These are phyloP conservation scores for Penicillium freii DNA, from an alignment of 2,329 filamentous ascomycete species.

Conservation along the genomic window DNA sequence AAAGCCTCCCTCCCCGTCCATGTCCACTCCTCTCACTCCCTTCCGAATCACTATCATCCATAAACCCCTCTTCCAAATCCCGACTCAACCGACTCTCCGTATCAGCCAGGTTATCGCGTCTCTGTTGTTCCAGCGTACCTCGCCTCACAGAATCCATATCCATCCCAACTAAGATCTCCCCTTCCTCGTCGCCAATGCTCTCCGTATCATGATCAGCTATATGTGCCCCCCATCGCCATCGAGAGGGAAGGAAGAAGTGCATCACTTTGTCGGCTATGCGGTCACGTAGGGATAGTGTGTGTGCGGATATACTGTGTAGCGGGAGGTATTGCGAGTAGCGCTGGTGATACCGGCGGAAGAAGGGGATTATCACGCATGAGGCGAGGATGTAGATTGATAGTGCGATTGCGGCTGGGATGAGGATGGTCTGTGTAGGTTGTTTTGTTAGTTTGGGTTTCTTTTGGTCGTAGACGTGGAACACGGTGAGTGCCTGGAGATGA, in stretches of 20 bases:
- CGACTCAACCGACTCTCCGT: constrained; percentile 64
- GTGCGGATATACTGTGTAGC: constrained; percentile 53
- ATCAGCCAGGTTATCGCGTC: constrained; percentile 44
- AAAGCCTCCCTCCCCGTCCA: constrained; percentile 12
- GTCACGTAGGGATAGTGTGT: constrained; percentile 56
- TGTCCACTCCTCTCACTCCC: constrained; percentile 33
- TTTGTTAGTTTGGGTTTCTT: constrained; percentile 2
- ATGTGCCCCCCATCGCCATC: constrained; percentile 47
- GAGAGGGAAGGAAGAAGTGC: constrained; percentile 45
- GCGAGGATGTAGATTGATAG: constrained; percentile 65
- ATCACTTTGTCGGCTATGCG: constrained; percentile 43
- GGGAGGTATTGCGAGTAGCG: constrained; percentile 74
- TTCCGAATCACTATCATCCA: constrained; percentile 69
- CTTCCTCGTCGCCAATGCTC: constrained; percentile 67
- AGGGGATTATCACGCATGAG: constrained; percentile 64
- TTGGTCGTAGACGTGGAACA: neutral
- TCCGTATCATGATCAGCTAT: constrained; percentile 50
- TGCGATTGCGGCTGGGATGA: constrained; percentile 69
- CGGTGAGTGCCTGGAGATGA: neutral
- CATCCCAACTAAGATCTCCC: constrained; percentile 50
- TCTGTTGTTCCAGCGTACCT: constrained; percentile 41
- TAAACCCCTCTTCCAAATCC: constrained; percentile 75
- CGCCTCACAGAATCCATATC: constrained; percentile 53
- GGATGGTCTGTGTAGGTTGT: constrained; percentile 55
- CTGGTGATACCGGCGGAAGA: constrained; percentile 67